phyloP scores from a whole-genome alignment of 768 basidiomycete genomes.

The Podaxis carcinomalis region DNA sequence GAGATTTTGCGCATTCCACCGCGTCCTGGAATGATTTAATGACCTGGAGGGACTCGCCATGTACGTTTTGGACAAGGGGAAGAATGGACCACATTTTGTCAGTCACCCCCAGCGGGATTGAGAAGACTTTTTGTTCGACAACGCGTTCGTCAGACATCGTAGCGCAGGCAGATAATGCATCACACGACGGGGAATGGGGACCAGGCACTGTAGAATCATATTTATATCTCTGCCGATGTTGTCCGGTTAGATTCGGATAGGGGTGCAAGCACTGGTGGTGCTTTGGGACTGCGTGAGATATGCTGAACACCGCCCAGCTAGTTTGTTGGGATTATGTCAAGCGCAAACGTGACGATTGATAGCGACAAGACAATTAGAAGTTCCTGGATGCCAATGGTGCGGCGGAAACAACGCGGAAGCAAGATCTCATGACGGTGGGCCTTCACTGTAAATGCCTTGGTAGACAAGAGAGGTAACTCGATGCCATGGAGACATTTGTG shows the following conservation, averaged over 20 bases:
- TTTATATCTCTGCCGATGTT: background rate
- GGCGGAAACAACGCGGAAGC: background rate
- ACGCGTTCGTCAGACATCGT: conserved; percentile 7
- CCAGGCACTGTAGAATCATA: background rate
- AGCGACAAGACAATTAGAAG: background rate
- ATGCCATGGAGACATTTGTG: too few species aligned
- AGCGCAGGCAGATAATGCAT: background rate
- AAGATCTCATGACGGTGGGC: background rate
- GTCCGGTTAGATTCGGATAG: background rate
- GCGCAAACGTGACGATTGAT: background rate
- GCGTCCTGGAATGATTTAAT: background rate
- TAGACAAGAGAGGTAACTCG: background rate
- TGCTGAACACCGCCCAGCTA: background rate
- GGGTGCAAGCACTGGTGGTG: background rate
- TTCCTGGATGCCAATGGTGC: background rate
- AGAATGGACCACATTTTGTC: background rate
- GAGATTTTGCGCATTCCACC: background rate
- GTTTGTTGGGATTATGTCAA: background rate
- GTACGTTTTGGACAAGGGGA: background rate
- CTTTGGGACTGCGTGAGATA: background rate
- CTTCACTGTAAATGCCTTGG: background rate
- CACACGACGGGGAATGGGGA: background rate
- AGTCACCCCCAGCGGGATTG: background rate
- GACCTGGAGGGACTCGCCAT: background rate
- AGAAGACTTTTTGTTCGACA: background rate